phyloP scores from a whole-genome alignment of 768 basidiomycete genomes.

The Suillus paluster region DNA sequence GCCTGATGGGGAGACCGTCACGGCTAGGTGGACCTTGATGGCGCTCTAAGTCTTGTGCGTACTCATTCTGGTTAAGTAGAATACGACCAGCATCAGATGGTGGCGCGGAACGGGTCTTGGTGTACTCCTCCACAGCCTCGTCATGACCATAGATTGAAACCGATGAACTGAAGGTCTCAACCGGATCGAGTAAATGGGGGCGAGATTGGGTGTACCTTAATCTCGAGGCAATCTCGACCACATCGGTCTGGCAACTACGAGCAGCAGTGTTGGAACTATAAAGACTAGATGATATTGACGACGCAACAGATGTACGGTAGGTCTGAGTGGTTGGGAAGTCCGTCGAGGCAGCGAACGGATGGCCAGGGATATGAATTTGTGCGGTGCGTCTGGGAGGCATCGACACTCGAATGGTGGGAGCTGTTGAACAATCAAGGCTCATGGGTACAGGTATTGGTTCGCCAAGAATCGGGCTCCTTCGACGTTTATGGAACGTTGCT shows the following conservation, averaged over 20 bases:
- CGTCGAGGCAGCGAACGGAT: background rate
- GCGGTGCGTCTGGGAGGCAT: background rate
- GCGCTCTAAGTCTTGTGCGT: constrained; percentile 21
- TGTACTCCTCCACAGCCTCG: background rate
- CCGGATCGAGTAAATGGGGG: background rate
- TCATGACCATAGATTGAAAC: background rate
- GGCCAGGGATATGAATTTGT: constrained; percentile 2
- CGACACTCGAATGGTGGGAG: background rate
- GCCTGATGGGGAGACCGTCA: constrained; percentile 5
- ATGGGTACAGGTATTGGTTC: constrained; percentile 1
- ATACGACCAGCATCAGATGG: constrained; percentile 19
- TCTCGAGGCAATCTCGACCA: constrained; percentile 6
- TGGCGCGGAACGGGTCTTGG: background rate
- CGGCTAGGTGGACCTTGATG: constrained; percentile 8
- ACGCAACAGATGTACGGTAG: constrained; percentile 1
- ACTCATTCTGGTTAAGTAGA: constrained; percentile 24
- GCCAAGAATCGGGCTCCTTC: background rate
- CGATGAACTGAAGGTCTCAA: background rate
- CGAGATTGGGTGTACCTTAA: background rate
- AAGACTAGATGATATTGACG: background rate
- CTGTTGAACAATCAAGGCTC: background rate
- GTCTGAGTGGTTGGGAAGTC: constrained; percentile 4
- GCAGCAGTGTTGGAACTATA: constrained; percentile 5
- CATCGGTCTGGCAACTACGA: constrained; percentile 6
- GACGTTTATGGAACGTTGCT: constrained; percentile 15